Evolutionary conservation across 2,329 filamentous ascomycete species (phyloP), one percentile per base, ranked within the genome.

Genomic region (Escovopsis sp.): DNA sequence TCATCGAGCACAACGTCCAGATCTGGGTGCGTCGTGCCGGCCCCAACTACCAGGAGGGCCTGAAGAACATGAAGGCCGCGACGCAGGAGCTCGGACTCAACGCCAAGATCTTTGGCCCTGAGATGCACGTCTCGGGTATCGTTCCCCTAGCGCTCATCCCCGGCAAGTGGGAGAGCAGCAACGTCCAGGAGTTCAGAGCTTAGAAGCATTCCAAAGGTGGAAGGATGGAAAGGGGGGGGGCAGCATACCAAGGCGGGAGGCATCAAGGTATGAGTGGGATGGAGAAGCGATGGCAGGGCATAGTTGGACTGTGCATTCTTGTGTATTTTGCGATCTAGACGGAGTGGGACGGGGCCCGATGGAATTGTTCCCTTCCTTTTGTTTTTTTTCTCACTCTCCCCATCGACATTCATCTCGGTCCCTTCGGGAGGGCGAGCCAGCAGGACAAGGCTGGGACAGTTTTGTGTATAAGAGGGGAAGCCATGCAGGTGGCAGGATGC

Each of bases 51-150:
- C 91, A 98, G 70, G 91, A 98, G 70, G 91, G 91, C 70, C 81
- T 98, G 51, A 95, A 94, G 81, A 98, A 96, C 79, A 95, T 98
- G 78, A 96, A 96, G 78, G 76, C 79, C 39, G 89, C 94, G 46
- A 91, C 87, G 47, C 79, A 89, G 63, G 91, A 98, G 72, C 78
- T 98, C 45, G 84, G 85, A 53, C 76, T 98, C 51, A 63, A 73
- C 51, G 71, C 72, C 59, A 74, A 76, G 65, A 72, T 77, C 57
- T 78, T 76, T 49, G 74, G 74, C 42, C 74, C 74, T 37, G 79
- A 94, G 69, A 95, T 96, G 85, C 87, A 96, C 69, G 89, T 98
- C 56, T 89, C 82, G 40, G 91, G 91, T 63, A 96, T 96, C 58
- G 89, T 98, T 51, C 89, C 91, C 43, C 70, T 96, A 61, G 91